Base-by-base conservation (phyloP, 331 rosid species). In the Saraca asoca region DNA sequence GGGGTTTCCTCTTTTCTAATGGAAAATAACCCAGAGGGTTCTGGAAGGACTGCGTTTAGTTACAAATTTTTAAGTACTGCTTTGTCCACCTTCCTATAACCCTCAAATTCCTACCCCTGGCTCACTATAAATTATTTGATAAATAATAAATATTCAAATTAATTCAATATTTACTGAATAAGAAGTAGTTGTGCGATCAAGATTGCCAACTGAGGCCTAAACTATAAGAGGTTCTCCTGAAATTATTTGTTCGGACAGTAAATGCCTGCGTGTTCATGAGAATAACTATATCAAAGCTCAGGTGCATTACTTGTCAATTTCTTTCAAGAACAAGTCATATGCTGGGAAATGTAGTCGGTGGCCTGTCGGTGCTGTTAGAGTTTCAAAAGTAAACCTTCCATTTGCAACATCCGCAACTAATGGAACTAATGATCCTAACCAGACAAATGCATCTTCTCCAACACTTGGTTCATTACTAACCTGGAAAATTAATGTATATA, bases 401-500 rank as follows among this genome's bases (percentile, higher is more conserved):
- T 88, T 94, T 11, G 86, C 86, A 38, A 83, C 78, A 69, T 94
- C 98, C 12, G 90, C 68, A 51, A 70, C 87, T 53, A 86, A 51
- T 24, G 96, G 96, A 69, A 86, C 74, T 51, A 84, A 45, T 17
- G 95, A 88, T 48, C 85, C 97, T 72, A 94, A 18, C 99, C 99
- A 94, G 51, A 88, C 95, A 72, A 84, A 94, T 58, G 92, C 90
- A 71, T 94, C 95, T 85, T 94, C 99, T 66, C 96, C 97, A 46
- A 88, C 89, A 68, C 60, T 70, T 56, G 82, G 85, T 20, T 88
- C 89, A 51, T 80, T 52, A 39, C 64, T 74, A 70, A 90, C 83
- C 99, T 94, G 80, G 70, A 17, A 66, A 50, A 37, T 57, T 57
- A 46, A 53, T 53, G 31, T 51, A 50, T 9, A 35, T 49, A 74